Conservation (phyloP, 2,329 filamentous ascomycete genomes). For the Simplicillium aogashimaense region DNA sequence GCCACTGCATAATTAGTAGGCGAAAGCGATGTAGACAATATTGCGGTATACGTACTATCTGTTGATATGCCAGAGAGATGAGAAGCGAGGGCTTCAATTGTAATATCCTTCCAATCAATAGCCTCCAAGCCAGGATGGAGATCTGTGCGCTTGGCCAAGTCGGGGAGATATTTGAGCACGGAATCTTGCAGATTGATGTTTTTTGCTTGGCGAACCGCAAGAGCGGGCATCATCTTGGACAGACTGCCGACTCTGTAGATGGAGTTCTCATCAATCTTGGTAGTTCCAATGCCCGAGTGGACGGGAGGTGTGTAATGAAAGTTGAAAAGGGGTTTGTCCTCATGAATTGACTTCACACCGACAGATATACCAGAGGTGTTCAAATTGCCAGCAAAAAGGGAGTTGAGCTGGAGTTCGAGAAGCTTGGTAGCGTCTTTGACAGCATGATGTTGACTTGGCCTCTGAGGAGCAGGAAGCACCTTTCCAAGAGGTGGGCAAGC, state of each 20-base stretch:
- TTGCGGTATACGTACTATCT: conserved; percentile 19
- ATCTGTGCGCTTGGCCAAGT: conserved; percentile 15
- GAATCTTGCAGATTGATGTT: conserved; percentile 27
- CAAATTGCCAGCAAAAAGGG: conserved; percentile 13
- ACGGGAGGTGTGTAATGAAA: conserved; percentile 28
- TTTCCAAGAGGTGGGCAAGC: conserved; percentile 31
- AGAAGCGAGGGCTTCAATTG: conserved; percentile 30
- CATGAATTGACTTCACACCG: conserved; percentile 30
- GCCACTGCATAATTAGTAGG: conserved; percentile 14
- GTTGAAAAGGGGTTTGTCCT: conserved; percentile 24
- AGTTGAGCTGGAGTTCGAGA: conserved; percentile 15
- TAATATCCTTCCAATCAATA: conserved; percentile 36
- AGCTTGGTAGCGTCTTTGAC: conserved; percentile 16
- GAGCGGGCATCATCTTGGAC: conserved; percentile 21
- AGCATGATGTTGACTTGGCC: conserved; percentile 18
- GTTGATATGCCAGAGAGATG: conserved; percentile 33
- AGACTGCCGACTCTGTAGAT: conserved; percentile 23
- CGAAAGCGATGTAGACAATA: not conserved
- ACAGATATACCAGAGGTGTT: conserved; percentile 25
- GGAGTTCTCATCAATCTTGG: conserved; percentile 19
- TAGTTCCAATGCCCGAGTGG: conserved; percentile 12
- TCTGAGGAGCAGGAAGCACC: conserved; percentile 25
- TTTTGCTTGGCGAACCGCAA: conserved; percentile 18
- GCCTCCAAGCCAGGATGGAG: conserved; percentile 18
- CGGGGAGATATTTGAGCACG: conserved; percentile 34